Evolutionary conservation across 306 rosid species (phyloP).

Genomic region (Vigna radiata): DNA sequence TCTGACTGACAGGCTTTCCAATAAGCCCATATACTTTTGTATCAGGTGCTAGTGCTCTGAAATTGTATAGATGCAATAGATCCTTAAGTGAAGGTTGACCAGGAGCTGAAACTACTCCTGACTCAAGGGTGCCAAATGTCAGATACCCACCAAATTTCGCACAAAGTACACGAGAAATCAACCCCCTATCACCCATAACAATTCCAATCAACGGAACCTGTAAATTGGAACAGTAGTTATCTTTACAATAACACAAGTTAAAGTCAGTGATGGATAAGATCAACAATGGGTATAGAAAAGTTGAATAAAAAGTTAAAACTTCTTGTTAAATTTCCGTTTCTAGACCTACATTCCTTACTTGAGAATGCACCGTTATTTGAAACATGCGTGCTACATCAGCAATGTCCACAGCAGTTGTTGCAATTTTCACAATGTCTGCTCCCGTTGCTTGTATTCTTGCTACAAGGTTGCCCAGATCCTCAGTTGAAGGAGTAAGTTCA

Average conservation of each 20-base stretch:
- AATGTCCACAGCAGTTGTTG: conserved; percentile 87
- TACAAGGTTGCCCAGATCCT: conserved; percentile 91
- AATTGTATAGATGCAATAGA: conserved; percentile 73
- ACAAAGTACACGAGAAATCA: conserved; percentile 80
- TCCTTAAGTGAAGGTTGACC: conserved; percentile 92
- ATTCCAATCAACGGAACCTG: conserved; percentile 93
- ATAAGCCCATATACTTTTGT: conserved; percentile 88
- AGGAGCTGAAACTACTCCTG: conserved; percentile 88
- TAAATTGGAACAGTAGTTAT: conserved; percentile 35
- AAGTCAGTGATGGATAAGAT: conserved; percentile 19
- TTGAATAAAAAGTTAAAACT: not conserved
- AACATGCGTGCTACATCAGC: conserved; percentile 81
- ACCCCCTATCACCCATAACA: conserved; percentile 93
- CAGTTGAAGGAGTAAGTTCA: conserved; percentile 74
- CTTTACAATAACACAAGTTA: conserved; percentile 31
- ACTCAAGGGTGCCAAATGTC: conserved; percentile 81
- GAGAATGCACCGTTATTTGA: conserved; percentile 81
- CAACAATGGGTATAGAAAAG: conserved; percentile 26
- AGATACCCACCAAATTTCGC: conserved; percentile 93
- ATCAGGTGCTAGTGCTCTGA: conserved; percentile 68
- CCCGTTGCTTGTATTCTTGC: conserved; percentile 90
- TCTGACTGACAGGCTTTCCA: conserved; percentile 93
- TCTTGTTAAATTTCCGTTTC: conserved; percentile 4
- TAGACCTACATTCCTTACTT: conserved; percentile 61
- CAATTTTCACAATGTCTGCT: conserved; percentile 94